These are phyloP conservation scores for Geranium brycei DNA, from an alignment of 345 rosid genomes.

Conservation along the genomic window DNA sequence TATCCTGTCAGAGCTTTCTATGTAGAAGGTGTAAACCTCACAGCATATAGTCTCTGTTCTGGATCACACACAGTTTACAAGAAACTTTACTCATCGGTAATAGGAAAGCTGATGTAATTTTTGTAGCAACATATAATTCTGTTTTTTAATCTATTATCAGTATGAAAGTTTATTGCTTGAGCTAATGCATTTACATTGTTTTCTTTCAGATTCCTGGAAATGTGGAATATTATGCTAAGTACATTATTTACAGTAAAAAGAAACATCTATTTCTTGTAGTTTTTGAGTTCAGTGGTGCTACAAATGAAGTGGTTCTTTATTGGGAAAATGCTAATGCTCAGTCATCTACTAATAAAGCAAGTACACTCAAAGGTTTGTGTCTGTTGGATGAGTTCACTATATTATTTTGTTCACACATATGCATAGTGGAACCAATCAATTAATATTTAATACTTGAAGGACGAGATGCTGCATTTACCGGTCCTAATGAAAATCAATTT, in stretches of 20 bases:
- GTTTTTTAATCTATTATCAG: background rate
- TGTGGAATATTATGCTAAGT: conserved; percentile 66
- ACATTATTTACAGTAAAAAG: conserved; percentile 58
- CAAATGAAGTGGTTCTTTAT: conserved; percentile 77
- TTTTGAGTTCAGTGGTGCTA: conserved; percentile 75
- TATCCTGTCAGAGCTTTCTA: conserved; percentile 90
- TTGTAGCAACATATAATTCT: background rate
- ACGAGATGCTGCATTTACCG: conserved; percentile 84
- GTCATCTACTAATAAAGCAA: conserved; percentile 59
- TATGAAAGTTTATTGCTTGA: background rate
- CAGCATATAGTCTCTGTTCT: conserved; percentile 83
- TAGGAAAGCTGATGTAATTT: background rate
- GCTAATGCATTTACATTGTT: background rate
- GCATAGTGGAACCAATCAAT: conserved; percentile 1
- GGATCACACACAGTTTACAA: conserved; percentile 66
- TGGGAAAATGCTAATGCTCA: conserved; percentile 75
- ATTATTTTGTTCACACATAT: conserved; percentile 3
- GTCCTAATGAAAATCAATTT: conserved; percentile 77
- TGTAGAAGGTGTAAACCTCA: conserved; percentile 68
- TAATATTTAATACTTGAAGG: conserved; percentile 26
- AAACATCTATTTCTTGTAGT: conserved; percentile 68
- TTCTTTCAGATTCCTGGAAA: conserved; percentile 65
- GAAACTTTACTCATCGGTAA: conserved; percentile 80
- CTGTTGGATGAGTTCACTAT: conserved; percentile 5
- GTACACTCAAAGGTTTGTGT: conserved; percentile 58